phyloP scores from a whole-genome alignment of 1,284 basidiomycete species.

The Ceratorhiza oryzae-sativae region DNA sequence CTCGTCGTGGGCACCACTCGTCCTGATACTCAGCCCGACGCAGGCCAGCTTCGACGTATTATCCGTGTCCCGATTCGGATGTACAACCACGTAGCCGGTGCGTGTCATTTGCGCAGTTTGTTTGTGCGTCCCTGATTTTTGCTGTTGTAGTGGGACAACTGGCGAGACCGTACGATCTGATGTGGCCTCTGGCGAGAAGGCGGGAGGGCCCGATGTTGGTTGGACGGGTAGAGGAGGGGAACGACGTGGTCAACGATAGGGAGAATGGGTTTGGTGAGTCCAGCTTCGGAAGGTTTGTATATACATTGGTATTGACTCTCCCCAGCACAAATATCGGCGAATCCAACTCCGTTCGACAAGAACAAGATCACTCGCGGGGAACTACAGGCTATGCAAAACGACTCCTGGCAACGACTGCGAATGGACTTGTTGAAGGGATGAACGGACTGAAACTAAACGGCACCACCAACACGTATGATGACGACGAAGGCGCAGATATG shows the following conservation, averaged over 20 bases:
- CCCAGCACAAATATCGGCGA: not conserved
- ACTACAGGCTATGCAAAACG: slow-evolving; percentile 31
- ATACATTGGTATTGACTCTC: not conserved
- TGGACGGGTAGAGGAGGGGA: slow-evolving; percentile 41
- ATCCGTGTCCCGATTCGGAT: slow-evolving; percentile 89
- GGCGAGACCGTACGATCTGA: slow-evolving; percentile 67
- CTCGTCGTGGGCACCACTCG: slow-evolving; percentile 87
- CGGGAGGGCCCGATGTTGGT: slow-evolving; percentile 47
- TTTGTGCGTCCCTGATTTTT: not conserved
- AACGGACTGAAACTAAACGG: slow-evolving; percentile 2
- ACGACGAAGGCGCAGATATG: slow-evolving; percentile 58
- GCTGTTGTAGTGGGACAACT: slow-evolving; percentile 58
- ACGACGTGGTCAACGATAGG: slow-evolving; percentile 18
- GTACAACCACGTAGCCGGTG: slow-evolving; percentile 83
- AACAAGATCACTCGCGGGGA: slow-evolving; percentile 7
- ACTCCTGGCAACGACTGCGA: slow-evolving; percentile 6
- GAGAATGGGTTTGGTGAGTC: not conserved
- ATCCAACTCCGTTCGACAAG: not conserved
- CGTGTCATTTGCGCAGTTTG: slow-evolving; percentile 45
- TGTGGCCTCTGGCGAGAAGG: slow-evolving; percentile 66
- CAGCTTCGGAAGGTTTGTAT: no score
- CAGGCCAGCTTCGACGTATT: slow-evolving; percentile 64
- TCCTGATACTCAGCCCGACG: slow-evolving; percentile 52
- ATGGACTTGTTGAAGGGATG: slow-evolving; percentile 1
- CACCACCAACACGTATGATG: slow-evolving; percentile 18